These are phyloP conservation scores for Vitis riparia DNA, from an alignment of 164 flowering plant genomes.

Conservation along the genomic window DNA sequence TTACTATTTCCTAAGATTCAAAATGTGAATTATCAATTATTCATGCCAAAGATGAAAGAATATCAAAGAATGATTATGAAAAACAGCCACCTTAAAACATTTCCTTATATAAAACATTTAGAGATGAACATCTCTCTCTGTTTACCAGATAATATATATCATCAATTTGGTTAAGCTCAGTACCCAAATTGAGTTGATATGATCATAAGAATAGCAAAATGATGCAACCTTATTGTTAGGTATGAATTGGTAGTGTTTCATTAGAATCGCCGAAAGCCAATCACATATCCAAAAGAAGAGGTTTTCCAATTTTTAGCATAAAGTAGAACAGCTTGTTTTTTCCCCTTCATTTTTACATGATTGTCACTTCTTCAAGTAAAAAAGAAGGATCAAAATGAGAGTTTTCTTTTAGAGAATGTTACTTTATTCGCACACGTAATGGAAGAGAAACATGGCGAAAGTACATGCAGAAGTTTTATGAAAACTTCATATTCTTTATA, in stretches of 20 bases:
- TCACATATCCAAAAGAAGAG: not conserved
- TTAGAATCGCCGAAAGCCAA: not conserved
- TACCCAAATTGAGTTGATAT: not conserved
- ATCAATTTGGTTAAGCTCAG: no score
- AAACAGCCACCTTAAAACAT: no score
- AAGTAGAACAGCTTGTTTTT: constrained; percentile 5
- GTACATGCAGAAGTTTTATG: not conserved
- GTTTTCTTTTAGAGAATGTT: not conserved
- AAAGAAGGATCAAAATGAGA: not conserved
- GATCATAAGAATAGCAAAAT: not conserved
- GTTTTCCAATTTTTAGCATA: constrained; percentile 1
- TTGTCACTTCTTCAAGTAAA: not conserved
- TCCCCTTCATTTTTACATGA: no score
- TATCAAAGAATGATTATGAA: no score
- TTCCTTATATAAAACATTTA: no score
- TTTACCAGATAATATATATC: no score
- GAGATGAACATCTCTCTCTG: no score
- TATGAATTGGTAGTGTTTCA: not conserved
- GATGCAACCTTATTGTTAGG: not conserved
- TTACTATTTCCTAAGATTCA: no score
- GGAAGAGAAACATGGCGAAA: not conserved
- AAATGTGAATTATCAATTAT: no score
- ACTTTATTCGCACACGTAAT: not conserved
- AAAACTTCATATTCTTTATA: not conserved
- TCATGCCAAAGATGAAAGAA: no score